phyloP scores from a whole-genome alignment of 345 rosid genomes.

The Raphanus raphanistrum region DNA sequence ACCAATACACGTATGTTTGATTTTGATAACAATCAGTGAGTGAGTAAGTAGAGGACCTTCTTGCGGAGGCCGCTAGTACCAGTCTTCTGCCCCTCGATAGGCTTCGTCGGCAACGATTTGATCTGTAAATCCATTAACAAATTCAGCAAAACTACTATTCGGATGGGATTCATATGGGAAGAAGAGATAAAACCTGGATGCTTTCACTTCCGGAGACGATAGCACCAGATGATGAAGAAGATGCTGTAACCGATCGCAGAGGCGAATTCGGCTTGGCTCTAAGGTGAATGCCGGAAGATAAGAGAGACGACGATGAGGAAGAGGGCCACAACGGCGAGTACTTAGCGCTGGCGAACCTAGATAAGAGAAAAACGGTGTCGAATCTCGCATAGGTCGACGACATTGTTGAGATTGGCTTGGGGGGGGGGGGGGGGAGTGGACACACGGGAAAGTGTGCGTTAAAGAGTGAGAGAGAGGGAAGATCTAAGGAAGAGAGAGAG shows the following conservation, averaged over 20 bases:
- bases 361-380: constrained; percentile 34
- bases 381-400: constrained; percentile 44
- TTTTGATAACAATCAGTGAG: background rate
- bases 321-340: constrained; percentile 21
- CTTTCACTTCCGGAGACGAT: constrained; percentile 66
- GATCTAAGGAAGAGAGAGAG: constrained; percentile 13
- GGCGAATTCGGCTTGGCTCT: constrained; percentile 20
- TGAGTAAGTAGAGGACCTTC: constrained; percentile 42
- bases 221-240: constrained; percentile 58
- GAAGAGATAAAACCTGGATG: constrained; percentile 51
- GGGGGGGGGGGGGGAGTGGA: constrained; percentile 5
- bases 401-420: constrained; percentile 28
- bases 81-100: constrained; percentile 80
- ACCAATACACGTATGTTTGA: no score
- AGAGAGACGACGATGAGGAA: constrained; percentile 28
- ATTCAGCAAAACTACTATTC: background rate
- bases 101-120: constrained; percentile 69
- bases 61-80: constrained; percentile 85
- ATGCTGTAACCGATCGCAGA: constrained; percentile 40
- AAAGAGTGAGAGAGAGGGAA: background rate
- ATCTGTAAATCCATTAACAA: constrained; percentile 36
- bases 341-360: constrained; percentile 26
- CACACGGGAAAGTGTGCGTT: constrained; percentile 22
- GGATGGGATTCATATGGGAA: background rate
- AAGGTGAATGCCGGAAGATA: constrained; percentile 41